phyloP scores from a whole-genome alignment of 192 early-diverging fungal genomes.

The Backusella australiensis region DNA sequence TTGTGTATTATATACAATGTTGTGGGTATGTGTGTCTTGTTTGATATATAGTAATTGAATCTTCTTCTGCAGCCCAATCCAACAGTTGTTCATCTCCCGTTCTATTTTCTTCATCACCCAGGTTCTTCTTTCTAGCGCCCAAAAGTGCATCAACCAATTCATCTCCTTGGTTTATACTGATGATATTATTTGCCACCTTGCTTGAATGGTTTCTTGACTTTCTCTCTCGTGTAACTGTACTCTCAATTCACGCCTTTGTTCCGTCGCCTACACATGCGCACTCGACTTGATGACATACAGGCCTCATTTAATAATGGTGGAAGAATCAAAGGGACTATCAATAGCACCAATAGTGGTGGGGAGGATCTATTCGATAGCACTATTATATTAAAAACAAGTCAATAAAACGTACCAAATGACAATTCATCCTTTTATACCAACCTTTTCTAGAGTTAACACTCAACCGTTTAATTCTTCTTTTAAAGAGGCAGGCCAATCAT shows the following conservation, averaged over 20 bases:
- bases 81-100: not conserved
- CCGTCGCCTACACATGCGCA: too few relatives aligned
- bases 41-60: not conserved
- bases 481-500: constrained; percentile 2
- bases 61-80: too few relatives aligned
- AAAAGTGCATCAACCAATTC: not conserved
- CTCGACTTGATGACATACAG: too few relatives aligned
- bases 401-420: too few relatives aligned
- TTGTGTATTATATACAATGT: not conserved
- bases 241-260: too few relatives aligned
- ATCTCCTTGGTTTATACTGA: not conserved
- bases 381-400: too few relatives aligned
- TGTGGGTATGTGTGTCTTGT: not conserved
- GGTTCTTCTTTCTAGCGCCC: not conserved
- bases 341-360: too few relatives aligned
- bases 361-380: too few relatives aligned
- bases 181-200: not conserved
- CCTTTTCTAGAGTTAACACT: not conserved
- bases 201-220: not conserved
- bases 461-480: not conserved
- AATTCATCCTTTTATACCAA: not conserved
- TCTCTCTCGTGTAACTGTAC: not conserved
- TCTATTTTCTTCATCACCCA: not conserved
- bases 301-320: too few relatives aligned
- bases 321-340: too few relatives aligned